These are phyloP conservation scores for Paramecium sexaurelia DNA, from an alignment of 73 alveolate species.

Conservation along the genomic window DNA sequence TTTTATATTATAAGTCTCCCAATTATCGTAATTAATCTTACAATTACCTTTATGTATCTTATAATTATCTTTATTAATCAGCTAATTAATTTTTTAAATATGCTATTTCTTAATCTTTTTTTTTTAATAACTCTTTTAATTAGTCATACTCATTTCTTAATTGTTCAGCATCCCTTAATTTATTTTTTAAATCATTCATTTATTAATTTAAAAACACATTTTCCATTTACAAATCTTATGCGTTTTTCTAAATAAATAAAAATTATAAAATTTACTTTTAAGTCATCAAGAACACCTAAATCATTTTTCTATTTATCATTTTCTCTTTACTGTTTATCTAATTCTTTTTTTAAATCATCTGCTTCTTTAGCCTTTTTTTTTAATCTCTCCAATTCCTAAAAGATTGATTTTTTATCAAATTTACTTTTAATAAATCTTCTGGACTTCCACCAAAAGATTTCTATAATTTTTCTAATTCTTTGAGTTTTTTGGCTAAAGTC, in stretches of 20 bases:
- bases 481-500: background rate
- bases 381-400: slow-evolving; percentile 26
- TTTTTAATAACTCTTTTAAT: background rate
- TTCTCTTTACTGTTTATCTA: background rate
- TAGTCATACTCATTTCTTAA: background rate
- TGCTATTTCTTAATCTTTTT: background rate
- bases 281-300: background rate
- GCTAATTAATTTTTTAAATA: background rate
- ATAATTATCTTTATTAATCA: background rate
- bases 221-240: slow-evolving; percentile 26
- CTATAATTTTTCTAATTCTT: slow-evolving; percentile 33
- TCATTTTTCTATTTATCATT: background rate
- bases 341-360: slow-evolving; percentile 34
- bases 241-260: background rate
- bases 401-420: background rate
- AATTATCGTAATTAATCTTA: background rate
- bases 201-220: background rate
- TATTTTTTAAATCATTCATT: background rate
- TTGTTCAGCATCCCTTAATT: slow-evolving; percentile 11
- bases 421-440: slow-evolving; percentile 39
- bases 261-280: background rate
- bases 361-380: slow-evolving; percentile 47
- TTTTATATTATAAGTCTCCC: background rate
- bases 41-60: background rate
- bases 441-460: slow-evolving; percentile 22